Percentiles rank a stretch among this genome's conserved stretches.
phyloP scores from a whole-genome alignment of 192 early-diverging fungal species.

The Entophlyctis helioformis region DNA sequence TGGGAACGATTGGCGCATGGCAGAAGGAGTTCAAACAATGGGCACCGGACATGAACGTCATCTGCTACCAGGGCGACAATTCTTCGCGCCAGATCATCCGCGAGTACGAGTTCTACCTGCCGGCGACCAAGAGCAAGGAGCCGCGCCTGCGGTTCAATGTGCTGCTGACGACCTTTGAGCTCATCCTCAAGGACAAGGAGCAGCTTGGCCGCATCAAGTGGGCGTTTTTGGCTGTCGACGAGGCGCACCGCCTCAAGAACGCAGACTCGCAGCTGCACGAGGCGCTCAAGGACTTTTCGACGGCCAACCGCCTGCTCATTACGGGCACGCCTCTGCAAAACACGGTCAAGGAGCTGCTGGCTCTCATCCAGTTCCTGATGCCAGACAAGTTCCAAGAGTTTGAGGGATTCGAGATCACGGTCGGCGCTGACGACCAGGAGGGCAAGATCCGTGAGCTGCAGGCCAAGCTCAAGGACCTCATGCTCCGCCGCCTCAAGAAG shows the following conservation, averaged over 20 bases:
- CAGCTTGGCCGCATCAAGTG: constrained; percentile 74
- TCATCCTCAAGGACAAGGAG: constrained; percentile 83
- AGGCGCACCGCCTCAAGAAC: constrained; percentile 97
- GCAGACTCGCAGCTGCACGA: constrained; percentile 89
- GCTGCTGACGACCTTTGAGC: constrained; percentile 89
- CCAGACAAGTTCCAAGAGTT: constrained; percentile 65
- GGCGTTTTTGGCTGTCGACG: constrained; percentile 91
- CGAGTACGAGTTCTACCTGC: constrained; percentile 85
- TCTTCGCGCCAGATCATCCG: constrained; percentile 74
- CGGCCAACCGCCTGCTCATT: constrained; percentile 82
- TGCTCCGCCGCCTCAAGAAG: constrained; percentile 93
- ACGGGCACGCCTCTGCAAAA: constrained; percentile 99
- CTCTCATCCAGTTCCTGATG: constrained; percentile 87
- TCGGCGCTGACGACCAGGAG: constrained; percentile 51
- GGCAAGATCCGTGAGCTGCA: constrained; percentile 81
- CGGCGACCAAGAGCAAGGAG: constrained; percentile 8
- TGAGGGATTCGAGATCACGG: constrained; percentile 65
- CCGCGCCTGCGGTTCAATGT: constrained; percentile 76
- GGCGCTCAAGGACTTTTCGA: constrained; percentile 74
- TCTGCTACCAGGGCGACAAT: constrained; percentile 81
- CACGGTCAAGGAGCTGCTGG: constrained; percentile 84
- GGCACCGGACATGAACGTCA: constrained; percentile 88
- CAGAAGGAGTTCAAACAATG: constrained; percentile 89
- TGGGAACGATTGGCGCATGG: constrained; percentile 93
- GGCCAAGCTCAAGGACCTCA: constrained; percentile 67